Evolutionary conservation across 768 basidiomycete species (phyloP), one percentile per base, ranked within the genome.

Genomic region (Tylopilus cervinicoccineus): DNA sequence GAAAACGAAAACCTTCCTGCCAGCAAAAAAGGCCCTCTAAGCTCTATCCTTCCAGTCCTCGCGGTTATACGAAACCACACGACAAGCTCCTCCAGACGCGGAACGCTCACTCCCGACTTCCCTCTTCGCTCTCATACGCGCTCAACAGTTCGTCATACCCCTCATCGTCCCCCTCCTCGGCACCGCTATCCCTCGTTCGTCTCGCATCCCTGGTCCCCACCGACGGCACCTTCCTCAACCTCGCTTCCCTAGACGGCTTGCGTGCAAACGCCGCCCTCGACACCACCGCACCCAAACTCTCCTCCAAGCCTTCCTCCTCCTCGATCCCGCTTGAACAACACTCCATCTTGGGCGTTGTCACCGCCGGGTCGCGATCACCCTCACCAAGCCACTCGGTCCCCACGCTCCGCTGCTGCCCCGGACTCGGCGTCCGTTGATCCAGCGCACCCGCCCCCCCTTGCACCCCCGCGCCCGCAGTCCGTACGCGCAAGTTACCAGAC

Each of bases 61-160:
- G 24, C 36, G 6, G 28, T 43, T 28, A 6, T 8, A 17, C 33
- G 34, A 41, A 45, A 38, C 23, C 38, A 24, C 33, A 5, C 2
- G 16, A n/a, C 9, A 5, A n/a, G n/a, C 12, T 5, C 6, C 22
- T 16, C 13, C 12, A 11, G 12, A 19, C 13, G 27, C 27, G 5
- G n/a, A 38, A 31, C n/a, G 26, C 42, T 59, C 59, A 68, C 42
- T 63, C 58, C n/a, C 40, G 61, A 29, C 62, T 61, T 26, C 72
- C 73, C 44, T 82, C 84, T 60, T 88, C 86, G 59, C 87, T 88
- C 68, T 89, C 87, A 58, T 90, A 90, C 17, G 87, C 87, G 61
- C 84, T 88, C 50, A 90, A 65, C 46, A 90, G 60, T 12, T 88
- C 88, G 55, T 84, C 86, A 46, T 88, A 88, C 4, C 84, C 79